Evolutionary conservation across 805 yeast species (phyloP).

Genomic region (Suhomyces kilbournensis): DNA sequence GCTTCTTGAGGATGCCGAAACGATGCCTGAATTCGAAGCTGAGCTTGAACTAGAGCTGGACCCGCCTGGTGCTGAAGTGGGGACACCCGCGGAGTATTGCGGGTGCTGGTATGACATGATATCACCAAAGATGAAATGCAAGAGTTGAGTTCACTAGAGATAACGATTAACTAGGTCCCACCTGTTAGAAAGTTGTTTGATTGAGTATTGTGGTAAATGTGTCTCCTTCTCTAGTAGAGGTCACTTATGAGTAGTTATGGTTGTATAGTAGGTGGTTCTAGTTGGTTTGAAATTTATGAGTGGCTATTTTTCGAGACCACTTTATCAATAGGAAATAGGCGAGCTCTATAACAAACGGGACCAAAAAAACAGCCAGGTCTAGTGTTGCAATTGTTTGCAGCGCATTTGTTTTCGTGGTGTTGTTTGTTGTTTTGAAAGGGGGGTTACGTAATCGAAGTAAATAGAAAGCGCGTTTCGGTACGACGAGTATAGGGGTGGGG

Average conservation of each 20-base stretch:
- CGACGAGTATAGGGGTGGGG: background rate
- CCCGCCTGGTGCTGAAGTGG: background rate
- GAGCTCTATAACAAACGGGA: background rate
- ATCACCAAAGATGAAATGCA: background rate
- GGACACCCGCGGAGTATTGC: conserved; percentile 1
- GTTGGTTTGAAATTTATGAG: no score
- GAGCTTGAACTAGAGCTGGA: background rate
- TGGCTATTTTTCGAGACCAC: background rate
- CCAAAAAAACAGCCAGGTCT: background rate
- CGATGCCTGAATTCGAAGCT: background rate
- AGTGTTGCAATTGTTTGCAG: background rate
- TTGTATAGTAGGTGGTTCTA: no score
- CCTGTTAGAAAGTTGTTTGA: no score
- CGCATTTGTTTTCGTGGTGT: conserved; percentile 2
- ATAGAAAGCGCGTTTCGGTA: background rate
- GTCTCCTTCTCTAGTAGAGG: no score
- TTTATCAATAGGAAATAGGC: background rate
- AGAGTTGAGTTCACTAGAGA: no score
- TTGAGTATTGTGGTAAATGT: background rate
- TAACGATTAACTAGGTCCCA: no score
- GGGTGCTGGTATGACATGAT: conserved; percentile 2
- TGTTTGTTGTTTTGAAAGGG: conserved; percentile 4
- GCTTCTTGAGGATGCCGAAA: background rate
- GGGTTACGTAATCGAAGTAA: conserved; percentile 1
- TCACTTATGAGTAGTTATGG: background rate